phyloP scores from a whole-genome alignment of 192 early-diverging fungal genomes.

The Backusella tuberculispora region DNA sequence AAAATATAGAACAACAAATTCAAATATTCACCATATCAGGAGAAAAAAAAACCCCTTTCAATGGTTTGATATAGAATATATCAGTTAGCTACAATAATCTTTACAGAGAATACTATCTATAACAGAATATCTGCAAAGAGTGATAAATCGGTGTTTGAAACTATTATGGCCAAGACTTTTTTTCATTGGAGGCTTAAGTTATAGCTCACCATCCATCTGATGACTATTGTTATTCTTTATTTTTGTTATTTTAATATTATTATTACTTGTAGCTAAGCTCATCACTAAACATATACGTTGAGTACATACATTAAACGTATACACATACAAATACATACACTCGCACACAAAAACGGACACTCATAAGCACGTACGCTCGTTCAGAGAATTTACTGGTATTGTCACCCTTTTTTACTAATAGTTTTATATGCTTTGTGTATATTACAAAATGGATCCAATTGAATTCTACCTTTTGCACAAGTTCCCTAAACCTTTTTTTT shows the following conservation, averaged over 20 bases:
- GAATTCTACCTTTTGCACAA: background rate
- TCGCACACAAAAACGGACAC: background rate
- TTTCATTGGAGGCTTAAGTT: background rate
- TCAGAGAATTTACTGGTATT: background rate
- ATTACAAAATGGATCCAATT: background rate
- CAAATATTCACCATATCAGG: too few relatives aligned
- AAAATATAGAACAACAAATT: too few relatives aligned
- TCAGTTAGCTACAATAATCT: too few relatives aligned
- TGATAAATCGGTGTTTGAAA: background rate
- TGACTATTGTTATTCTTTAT: too few relatives aligned
- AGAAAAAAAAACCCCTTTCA: too few relatives aligned
- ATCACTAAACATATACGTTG: too few relatives aligned
- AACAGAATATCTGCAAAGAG: too few relatives aligned
- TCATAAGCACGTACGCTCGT: background rate
- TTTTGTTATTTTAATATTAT: background rate
- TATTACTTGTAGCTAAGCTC: too few relatives aligned
- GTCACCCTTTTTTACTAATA: background rate
- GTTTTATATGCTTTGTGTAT: background rate
- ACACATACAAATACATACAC: background rate
- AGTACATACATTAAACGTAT: background rate
- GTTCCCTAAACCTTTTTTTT: background rate
- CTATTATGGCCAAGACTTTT: background rate
- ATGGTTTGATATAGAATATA: too few relatives aligned
- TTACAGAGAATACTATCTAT: too few relatives aligned
- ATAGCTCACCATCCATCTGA: background rate